Conservation (phyloP, 2,329 filamentous ascomycete genomes). For the Fusarium tanahbumbuense region DNA sequence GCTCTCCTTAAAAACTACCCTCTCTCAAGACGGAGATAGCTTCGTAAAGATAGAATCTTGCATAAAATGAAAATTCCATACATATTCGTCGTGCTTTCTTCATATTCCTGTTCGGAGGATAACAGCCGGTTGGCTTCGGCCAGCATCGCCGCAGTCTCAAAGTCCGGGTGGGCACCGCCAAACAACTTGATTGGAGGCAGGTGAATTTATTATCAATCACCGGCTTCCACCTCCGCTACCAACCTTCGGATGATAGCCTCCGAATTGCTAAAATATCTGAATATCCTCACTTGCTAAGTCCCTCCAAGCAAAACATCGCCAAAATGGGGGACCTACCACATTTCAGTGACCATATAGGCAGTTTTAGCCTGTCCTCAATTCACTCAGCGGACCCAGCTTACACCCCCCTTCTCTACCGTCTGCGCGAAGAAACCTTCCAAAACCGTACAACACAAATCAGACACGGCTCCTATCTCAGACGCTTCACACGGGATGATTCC, state of each 20-base stretch:
- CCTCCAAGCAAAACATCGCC: not conserved
- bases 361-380: constrained; percentile 23
- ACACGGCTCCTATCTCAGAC: constrained; percentile 28
- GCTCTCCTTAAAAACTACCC: accelerated
- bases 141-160: not conserved
- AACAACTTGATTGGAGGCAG: constrained; percentile 14
- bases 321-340: constrained; percentile 11
- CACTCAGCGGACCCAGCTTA: constrained; percentile 25
- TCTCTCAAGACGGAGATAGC: accelerated
- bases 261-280: not conserved
- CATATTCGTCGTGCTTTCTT: not conserved
- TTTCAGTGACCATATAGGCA: constrained; percentile 25
- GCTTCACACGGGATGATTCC: constrained; percentile 13
- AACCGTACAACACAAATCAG: constrained; percentile 29
- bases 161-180: constrained; percentile 9
- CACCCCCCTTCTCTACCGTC: constrained; percentile 35
- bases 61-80: accelerated
- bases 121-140: constrained; percentile 8
- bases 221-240: not conserved
- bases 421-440: constrained; percentile 33
- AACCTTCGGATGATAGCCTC: not conserved
- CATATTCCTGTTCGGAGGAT: not conserved
- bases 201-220: not conserved
- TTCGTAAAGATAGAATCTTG: accelerated
- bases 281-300: not conserved